These are phyloP conservation scores for Volvariella surrecta DNA, from an alignment of 1,284 basidiomycete species.

Conservation along the genomic window DNA sequence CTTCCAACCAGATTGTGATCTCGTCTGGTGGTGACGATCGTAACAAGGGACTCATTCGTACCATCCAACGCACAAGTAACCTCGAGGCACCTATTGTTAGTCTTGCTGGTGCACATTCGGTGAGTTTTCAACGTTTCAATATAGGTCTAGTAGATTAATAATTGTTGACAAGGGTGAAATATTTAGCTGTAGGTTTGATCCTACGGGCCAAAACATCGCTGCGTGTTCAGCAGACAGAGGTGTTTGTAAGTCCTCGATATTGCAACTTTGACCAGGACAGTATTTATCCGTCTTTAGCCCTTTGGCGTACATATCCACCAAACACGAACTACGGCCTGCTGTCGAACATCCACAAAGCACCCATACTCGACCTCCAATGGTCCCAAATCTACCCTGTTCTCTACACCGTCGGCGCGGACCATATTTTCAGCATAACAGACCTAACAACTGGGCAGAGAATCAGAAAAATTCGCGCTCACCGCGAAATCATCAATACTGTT, in stretches of 20 bases:
- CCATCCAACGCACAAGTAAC: constrained; percentile 70
- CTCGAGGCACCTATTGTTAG: constrained; percentile 78
- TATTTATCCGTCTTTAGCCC: constrained; percentile 32
- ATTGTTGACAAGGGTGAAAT: constrained; percentile 55
- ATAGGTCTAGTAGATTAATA: not conserved
- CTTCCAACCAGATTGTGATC: constrained; percentile 63
- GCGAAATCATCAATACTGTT: constrained; percentile 83
- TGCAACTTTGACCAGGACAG: not conserved
- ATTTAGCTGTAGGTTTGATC: constrained; percentile 72
- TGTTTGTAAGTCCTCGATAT: constrained; percentile 48
- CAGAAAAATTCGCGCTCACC: constrained; percentile 74
- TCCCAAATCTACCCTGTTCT: constrained; percentile 63
- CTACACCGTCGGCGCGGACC: constrained; percentile 81
- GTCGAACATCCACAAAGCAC: constrained; percentile 67
- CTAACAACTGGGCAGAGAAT: constrained; percentile 70
- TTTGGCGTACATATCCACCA: constrained; percentile 77
- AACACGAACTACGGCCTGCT: constrained; percentile 78
- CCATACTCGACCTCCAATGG: constrained; percentile 77
- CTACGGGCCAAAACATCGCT: constrained; percentile 75
- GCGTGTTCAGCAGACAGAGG: constrained; percentile 76
- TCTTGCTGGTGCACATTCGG: constrained; percentile 67
- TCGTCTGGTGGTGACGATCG: constrained; percentile 64
- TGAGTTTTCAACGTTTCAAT: constrained; percentile 20
- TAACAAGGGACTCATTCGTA: constrained; percentile 66
- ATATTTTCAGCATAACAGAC: constrained; percentile 67